Conservation (phyloP, 371 early-diverging fungal species). For the Smittium culicis region DNA sequence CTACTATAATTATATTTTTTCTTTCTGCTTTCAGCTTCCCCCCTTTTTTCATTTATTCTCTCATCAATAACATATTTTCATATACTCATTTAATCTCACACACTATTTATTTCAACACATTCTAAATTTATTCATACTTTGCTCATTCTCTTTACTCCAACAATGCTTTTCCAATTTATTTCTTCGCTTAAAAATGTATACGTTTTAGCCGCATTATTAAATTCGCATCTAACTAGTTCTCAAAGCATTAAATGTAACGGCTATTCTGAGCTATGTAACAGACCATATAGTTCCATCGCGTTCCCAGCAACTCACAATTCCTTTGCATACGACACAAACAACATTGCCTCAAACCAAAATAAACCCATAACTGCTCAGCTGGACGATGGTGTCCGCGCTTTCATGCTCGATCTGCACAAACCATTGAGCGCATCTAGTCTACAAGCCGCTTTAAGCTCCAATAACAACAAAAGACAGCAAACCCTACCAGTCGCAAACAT, state of each 20-base stretch:
- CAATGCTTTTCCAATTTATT: too few species aligned
- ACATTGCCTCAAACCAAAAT: slow-evolving; percentile 51
- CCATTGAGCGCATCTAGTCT: background rate
- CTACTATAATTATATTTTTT: too few species aligned
- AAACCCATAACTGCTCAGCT: slow-evolving; percentile 44
- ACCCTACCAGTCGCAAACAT: slow-evolving; percentile 28
- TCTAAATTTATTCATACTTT: too few species aligned
- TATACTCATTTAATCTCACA: too few species aligned
- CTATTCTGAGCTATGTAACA: slow-evolving; percentile 44
- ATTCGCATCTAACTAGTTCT: too few species aligned
- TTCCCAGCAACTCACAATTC: slow-evolving; percentile 59
- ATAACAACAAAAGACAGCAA: background rate
- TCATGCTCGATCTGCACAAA: slow-evolving; percentile 43
- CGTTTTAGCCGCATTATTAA: too few species aligned
- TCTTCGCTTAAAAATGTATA: too few species aligned
- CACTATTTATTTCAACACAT: too few species aligned
- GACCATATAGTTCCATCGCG: slow-evolving; percentile 39
- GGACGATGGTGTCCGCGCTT: slow-evolving; percentile 50
- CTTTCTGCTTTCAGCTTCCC: too few species aligned
- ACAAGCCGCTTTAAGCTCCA: background rate
- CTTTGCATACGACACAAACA: slow-evolving; percentile 36
- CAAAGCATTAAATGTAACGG: slow-evolving; percentile 68
- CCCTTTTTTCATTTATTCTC: too few species aligned
- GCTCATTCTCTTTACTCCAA: too few species aligned
- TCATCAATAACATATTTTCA: too few species aligned